phyloP scores from a whole-genome alignment of 768 basidiomycete species.

The Tylopilus sp. region DNA sequence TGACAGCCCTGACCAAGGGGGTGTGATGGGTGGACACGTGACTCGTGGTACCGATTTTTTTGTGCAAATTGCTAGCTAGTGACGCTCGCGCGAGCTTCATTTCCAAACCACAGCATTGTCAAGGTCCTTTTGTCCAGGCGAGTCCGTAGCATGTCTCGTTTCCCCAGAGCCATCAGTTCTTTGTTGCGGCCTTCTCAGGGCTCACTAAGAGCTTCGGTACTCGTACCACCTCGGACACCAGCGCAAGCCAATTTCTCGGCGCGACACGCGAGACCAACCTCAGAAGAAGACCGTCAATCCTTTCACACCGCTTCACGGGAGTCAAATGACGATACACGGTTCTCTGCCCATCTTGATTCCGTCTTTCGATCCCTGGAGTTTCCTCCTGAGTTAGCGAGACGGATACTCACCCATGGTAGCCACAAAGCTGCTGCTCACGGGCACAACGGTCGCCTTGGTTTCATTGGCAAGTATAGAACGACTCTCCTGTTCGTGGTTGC shows the following conservation, averaged over 20 bases:
- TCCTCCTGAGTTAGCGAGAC: slow-evolving; percentile 63
- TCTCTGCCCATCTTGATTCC: slow-evolving; percentile 55
- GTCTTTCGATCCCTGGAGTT: slow-evolving; percentile 68
- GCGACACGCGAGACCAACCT: background rate
- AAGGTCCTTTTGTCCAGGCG: background rate
- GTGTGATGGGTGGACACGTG: slow-evolving; percentile 17
- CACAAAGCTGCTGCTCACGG: slow-evolving; percentile 62
- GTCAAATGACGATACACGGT: slow-evolving; percentile 20
- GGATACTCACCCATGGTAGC: slow-evolving; percentile 76
- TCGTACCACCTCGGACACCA: slow-evolving; percentile 17
- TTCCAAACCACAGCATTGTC: background rate
- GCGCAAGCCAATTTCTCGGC: slow-evolving; percentile 12
- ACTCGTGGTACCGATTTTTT: slow-evolving; percentile 15
- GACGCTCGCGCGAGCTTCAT: slow-evolving; percentile 10
- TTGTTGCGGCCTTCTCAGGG: slow-evolving; percentile 10
- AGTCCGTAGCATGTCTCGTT: slow-evolving; percentile 17
- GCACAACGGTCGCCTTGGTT: slow-evolving; percentile 69
- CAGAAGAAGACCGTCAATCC: slow-evolving; percentile 7
- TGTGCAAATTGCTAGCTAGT: background rate
- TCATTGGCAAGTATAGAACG: slow-evolving; percentile 51
- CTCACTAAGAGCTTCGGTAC: slow-evolving; percentile 9
- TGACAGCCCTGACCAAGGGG: too few species aligned
- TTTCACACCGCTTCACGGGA: background rate
- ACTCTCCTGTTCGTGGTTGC: slow-evolving; percentile 1
- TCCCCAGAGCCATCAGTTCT: slow-evolving; percentile 15